Evolutionary conservation across 495 filamentous ascomycete species (phyloP).

Genomic region (Astrocystis sublimbata): DNA sequence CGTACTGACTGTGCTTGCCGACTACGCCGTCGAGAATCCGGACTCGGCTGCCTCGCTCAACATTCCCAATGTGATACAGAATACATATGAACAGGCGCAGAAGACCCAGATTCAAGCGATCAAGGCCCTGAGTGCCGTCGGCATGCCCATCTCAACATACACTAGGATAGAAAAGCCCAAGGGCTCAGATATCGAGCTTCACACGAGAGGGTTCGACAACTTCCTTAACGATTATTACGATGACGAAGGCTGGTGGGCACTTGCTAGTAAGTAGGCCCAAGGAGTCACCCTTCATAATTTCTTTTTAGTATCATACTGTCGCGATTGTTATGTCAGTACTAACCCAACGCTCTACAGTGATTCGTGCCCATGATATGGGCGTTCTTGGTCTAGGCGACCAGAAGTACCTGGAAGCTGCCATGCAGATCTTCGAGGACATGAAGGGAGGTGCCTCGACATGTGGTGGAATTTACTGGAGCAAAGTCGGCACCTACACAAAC

Average conservation of each 20-base stretch:
- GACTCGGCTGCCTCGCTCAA: slow-evolving; percentile 30
- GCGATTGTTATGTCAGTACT: slow-evolving; percentile 5
- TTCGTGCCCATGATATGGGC: slow-evolving; percentile 62
- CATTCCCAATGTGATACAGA: slow-evolving; percentile 42
- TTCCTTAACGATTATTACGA: slow-evolving; percentile 69
- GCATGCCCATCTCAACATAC: slow-evolving; percentile 38
- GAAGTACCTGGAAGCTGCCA: slow-evolving; percentile 56
- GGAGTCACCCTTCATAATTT: not conserved
- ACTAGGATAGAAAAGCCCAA: slow-evolving; percentile 23
- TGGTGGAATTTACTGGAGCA: slow-evolving; percentile 74
- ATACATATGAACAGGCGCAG: slow-evolving; percentile 46
- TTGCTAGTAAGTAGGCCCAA: slow-evolving; percentile 39
- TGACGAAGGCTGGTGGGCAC: slow-evolving; percentile 74
- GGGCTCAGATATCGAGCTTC: slow-evolving; percentile 20
- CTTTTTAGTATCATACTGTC: not conserved
- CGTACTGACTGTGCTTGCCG: slow-evolving; percentile 61
- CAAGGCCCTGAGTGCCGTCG: slow-evolving; percentile 34
- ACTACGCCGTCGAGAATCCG: slow-evolving; percentile 53
- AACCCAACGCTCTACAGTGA: slow-evolving; percentile 34
- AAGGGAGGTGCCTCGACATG: slow-evolving; percentile 55
- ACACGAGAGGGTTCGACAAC: slow-evolving; percentile 39
- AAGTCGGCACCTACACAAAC: slow-evolving; percentile 59
- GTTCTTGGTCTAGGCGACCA: slow-evolving; percentile 46
- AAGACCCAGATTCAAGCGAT: slow-evolving; percentile 26
- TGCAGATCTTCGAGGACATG: slow-evolving; percentile 63